Conservation (phyloP, 148 eudicot species). For the Chenopodium quinoa region DNA sequence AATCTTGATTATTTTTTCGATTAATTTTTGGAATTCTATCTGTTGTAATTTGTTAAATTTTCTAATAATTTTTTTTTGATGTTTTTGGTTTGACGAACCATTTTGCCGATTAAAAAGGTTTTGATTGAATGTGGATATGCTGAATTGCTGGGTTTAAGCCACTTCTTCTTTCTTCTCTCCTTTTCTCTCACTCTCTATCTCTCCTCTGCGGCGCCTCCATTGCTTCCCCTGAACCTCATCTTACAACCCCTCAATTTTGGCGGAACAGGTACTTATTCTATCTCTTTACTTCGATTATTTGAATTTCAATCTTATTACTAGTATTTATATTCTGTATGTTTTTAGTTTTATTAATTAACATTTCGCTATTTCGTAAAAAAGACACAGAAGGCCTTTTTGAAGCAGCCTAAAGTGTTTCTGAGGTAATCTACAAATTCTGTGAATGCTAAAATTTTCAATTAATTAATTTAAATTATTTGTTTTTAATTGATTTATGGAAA, state of each 20-base stretch:
- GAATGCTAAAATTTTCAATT: too few species aligned
- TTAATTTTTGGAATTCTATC: background rate
- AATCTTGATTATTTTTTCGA: background rate
- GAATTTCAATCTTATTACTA: background rate
- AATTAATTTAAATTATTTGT: background rate
- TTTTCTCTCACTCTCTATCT: background rate
- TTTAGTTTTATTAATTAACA: background rate
- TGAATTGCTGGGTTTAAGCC: background rate
- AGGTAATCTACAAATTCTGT: constrained; percentile 6
- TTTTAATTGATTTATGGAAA: background rate
- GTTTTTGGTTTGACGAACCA: background rate
- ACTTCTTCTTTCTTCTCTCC: background rate
- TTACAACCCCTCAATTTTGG: constrained; percentile 33
- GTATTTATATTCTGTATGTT: background rate
- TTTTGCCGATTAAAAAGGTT: background rate
- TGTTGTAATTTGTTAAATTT: background rate
- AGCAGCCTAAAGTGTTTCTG: constrained; percentile 49
- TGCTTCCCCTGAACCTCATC: constrained; percentile 1
- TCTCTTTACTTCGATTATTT: background rate
- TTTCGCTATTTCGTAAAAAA: background rate
- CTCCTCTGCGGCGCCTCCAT: background rate
- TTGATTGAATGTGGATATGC: background rate
- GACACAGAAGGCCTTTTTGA: constrained; percentile 52
- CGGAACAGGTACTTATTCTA: constrained; percentile 33
- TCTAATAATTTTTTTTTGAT: background rate